phyloP scores from a whole-genome alignment of 2,329 filamentous ascomycete species.

The Kalaharituber pfeilii region DNA sequence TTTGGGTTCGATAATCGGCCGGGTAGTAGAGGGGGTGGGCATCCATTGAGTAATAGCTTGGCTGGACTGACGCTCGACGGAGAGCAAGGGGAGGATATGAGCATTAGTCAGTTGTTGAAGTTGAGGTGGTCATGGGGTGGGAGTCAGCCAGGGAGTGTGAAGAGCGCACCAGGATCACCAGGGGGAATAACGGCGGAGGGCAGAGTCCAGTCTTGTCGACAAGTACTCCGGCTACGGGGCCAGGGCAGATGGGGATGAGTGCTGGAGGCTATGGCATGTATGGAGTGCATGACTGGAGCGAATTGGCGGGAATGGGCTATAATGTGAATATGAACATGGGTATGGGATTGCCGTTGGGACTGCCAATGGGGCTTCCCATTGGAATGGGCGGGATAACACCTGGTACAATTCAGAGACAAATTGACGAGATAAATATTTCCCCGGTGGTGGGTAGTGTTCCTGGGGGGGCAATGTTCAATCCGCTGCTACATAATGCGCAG shows the following conservation, averaged over 20 bases:
- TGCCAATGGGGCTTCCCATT: background rate
- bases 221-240: background rate
- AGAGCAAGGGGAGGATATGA: slow-evolving; percentile 24
- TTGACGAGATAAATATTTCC: background rate
- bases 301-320: no score
- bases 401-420: background rate
- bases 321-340: background rate
- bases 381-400: background rate
- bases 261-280: background rate
- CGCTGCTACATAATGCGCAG: background rate
- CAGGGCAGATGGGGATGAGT: background rate
- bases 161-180: background rate
- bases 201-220: background rate
- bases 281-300: background rate
- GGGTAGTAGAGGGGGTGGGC: slow-evolving; percentile 26
- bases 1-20: slow-evolving; percentile 32
- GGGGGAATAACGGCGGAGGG: background rate
- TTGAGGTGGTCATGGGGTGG: background rate
- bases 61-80: slow-evolving; percentile 34
- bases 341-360: background rate
- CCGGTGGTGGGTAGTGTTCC: background rate
- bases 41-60: slow-evolving; percentile 8
- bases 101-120: slow-evolving; percentile 15
- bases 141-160: background rate
- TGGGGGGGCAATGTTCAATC: background rate